Evolutionary conservation across 1,284 basidiomycete species (phyloP), one percentile per base, ranked within the genome.

Genomic region (Nidula niveotomentosa): DNA sequence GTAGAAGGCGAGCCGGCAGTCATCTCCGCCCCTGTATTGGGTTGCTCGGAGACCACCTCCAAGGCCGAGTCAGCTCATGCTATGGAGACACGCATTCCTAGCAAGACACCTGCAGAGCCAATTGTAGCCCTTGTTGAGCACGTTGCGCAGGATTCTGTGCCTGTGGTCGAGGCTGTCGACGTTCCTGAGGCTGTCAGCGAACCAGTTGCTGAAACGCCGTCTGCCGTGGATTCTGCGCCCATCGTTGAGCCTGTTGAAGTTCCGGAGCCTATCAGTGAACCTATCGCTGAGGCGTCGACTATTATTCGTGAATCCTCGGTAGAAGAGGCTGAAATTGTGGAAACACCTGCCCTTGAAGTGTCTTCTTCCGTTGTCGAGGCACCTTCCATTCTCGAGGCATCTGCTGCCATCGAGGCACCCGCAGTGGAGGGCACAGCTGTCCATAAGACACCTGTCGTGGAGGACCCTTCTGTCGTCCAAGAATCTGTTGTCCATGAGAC

Each of bases 211-310:
- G 15, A 41, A 41, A 15, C 10, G 39, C 10, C 39, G 10, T 12
- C 15, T 15, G 39, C 39, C 15, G 12, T 12, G 10, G 39, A 12
- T 41, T 15, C 15, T 15, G 39, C 10, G 39, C 39, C 39, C 39
- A 15, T 41, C 5, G 4, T 41, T 4, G 39, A 41, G 39, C 3
- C 10, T 5, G 39, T 41, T 2, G 55, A 54, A 36, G 55, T 37
- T 13, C 39, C 36, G 17, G 18, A 37, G 18, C 53, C 47, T 15
- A 52, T 55, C 36, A 46, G 41, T 6, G 54, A 35, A 18, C 7
- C 56, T 10, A n/a, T 51, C 15, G 54, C 52, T 34, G 56, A 53
- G 8, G 51, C 61, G 10, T 46, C 53, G 30, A 18, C 36, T 9
- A 35, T 48, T n/a, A 45, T 23, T 23, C 15, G 35, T 17, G 23